Evolutionary conservation across 352 stramenopile genomes (phyloP), one percentile per base, ranked within the genome.

Genomic region (Plasmopara viticola): DNA sequence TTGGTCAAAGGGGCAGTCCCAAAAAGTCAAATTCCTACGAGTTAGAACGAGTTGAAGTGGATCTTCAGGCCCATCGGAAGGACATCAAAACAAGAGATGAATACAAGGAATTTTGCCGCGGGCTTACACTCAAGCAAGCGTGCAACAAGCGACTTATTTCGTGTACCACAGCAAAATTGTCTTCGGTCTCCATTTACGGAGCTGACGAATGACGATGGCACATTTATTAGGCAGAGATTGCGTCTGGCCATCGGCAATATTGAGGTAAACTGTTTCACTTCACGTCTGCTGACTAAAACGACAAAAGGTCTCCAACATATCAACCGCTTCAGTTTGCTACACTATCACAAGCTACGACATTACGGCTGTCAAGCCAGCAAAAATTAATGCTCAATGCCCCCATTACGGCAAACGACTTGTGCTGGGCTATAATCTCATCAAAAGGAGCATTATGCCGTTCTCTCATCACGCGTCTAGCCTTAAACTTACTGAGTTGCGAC

Each of bases 371-470:
- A 35, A 12, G 7, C 7, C 6, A 12, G 4, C 31, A 35, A 35
- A 8, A 35, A 35, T 8, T 4, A 12, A 35, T 35, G 0, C 31
- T 35, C 5, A 17, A 58, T 12, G 56, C 56, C 0, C 44, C 39
- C 5, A 14, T 59, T 0, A 64, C 39, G 3, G 44, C 56, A 5
- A 53, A 60, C 15, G 46, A 60, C 15, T 39, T 64, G 1, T 60
- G 53, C 12, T 59, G 41, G 34, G 46, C 57, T 2, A 64, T 64
- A 9, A 53, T 38, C 41, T 39, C 15, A 12, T 64, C 46, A 62
- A 62, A 18, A 57, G 48, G 12, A 44, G 17, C 17, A 53, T 62
- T 13, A 48, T 62, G 43, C 55, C 55, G 12, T 62, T 62, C 34
- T 15, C 40, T 0, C 18, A 13, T 14, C 12, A 14, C 14, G 18